These are phyloP conservation scores for Candida awuae DNA, from an alignment of 805 yeast genomes.

Conservation along the genomic window DNA sequence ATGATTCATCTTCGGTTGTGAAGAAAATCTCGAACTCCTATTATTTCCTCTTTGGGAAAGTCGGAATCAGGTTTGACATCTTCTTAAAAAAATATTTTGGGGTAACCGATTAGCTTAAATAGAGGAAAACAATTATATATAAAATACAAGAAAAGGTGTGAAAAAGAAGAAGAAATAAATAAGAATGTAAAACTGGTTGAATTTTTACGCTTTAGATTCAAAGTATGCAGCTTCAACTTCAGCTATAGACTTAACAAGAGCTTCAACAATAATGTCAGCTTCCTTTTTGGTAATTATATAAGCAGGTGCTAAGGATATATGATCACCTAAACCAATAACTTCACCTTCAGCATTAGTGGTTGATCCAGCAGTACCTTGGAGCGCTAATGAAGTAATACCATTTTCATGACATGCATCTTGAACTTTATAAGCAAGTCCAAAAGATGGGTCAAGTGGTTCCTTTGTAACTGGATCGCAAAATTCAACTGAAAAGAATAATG, in stretches of 20 bases:
- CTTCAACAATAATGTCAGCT: slow-evolving; percentile 31
- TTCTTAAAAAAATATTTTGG: too few relatives aligned
- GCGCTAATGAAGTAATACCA: slow-evolving; percentile 37
- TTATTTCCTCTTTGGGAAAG: too few relatives aligned
- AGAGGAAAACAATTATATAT: too few relatives aligned
- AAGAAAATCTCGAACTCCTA: too few relatives aligned
- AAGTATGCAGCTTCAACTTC: slow-evolving; percentile 16
- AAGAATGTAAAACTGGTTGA: too few relatives aligned
- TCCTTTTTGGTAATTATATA: slow-evolving; percentile 34
- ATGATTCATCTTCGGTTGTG: too few relatives aligned
- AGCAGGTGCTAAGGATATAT: slow-evolving; percentile 39
- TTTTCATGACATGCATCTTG: slow-evolving; percentile 30
- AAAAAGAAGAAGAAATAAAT: too few relatives aligned
- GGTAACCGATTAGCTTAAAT: too few relatives aligned
- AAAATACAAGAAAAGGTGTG: too few relatives aligned
- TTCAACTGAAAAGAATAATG: slow-evolving; percentile 49
- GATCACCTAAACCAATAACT: slow-evolving; percentile 15
- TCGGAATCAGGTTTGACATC: too few relatives aligned
- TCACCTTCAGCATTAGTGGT: slow-evolving; percentile 29
- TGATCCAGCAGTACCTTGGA: slow-evolving; percentile 35
- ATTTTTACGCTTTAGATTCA: slow-evolving; percentile 1
- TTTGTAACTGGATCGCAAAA: slow-evolving; percentile 39
- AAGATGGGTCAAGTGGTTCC: slow-evolving; percentile 34
- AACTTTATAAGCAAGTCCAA: slow-evolving; percentile 25
- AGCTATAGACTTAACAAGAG: slow-evolving; percentile 17